Percentiles rank a stretch among this genome's conserved stretches.
phyloP scores from a whole-genome alignment of 208 protist species.

The Endotrypanum monterogeii region DNA sequence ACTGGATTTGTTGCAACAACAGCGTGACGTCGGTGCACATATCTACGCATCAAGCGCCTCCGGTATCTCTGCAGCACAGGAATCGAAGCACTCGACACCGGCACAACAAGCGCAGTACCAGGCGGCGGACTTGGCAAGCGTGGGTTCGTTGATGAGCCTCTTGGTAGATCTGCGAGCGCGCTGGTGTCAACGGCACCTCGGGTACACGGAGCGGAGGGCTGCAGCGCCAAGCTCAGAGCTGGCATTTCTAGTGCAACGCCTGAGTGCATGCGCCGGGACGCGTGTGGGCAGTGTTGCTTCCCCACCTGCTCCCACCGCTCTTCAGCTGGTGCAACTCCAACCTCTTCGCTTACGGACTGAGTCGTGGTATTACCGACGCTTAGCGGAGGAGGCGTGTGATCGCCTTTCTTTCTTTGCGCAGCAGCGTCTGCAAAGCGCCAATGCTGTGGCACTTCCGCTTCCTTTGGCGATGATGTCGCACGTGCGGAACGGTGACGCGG shows the following conservation, averaged over 20 bases:
- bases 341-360: slow-evolving; percentile 68
- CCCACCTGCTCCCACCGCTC: slow-evolving; percentile 31
- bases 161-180: slow-evolving; percentile 39
- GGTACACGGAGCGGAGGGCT: neutral
- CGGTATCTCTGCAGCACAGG: slow-evolving; percentile 9
- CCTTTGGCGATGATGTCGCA: neutral
- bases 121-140: slow-evolving; percentile 43
- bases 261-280: slow-evolving; percentile 22
- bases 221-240: slow-evolving; percentile 34
- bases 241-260: slow-evolving; percentile 31
- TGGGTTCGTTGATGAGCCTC: slow-evolving; percentile 43
- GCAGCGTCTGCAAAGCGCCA: neutral
- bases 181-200: neutral
- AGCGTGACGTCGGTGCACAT: neutral
- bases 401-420: neutral
- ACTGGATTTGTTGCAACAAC: slow-evolving; percentile 5
- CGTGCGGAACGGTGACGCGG: neutral
- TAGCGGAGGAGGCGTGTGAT: slow-evolving; percentile 49
- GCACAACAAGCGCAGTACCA: slow-evolving; percentile 28
- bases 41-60: neutral
- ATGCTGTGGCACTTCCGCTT: neutral
- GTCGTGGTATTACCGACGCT: slow-evolving; percentile 51
- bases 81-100: slow-evolving; percentile 18
- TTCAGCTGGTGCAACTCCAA: slow-evolving; percentile 70
- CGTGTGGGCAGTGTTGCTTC: neutral